Evolutionary conservation across 176 grass and related monocot genomes (phyloP).

Genomic region (Eleusine coracana): DNA sequence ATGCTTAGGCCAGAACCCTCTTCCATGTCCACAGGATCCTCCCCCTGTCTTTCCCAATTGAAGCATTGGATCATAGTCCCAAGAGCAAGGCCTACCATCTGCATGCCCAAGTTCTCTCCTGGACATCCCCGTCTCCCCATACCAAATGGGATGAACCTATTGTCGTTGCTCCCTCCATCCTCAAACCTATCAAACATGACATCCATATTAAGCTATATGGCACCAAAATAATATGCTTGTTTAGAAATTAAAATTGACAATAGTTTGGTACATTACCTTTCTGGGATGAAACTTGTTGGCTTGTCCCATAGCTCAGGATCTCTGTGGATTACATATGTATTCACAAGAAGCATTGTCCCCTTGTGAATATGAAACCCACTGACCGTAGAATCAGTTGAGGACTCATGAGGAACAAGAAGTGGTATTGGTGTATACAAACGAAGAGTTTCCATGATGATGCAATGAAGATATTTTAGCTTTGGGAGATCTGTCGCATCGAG

Average conservation of each 20-base stretch:
- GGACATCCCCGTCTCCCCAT: conserved; percentile 18
- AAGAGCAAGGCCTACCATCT: conserved; percentile 25
- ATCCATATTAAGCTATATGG: no score
- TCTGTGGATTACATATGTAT: not conserved
- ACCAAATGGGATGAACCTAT: conserved; percentile 22
- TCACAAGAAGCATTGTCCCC: conserved; percentile 4
- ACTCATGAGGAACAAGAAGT: not conserved
- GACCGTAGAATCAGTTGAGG: not conserved
- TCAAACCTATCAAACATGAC: not conserved
- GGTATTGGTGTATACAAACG: conserved; percentile 1
- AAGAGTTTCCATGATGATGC: conserved; percentile 18
- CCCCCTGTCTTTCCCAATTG: conserved; percentile 10
- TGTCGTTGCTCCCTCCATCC: not conserved
- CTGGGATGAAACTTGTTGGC: not conserved
- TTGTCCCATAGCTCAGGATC: not conserved
- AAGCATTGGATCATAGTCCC: conserved; percentile 31
- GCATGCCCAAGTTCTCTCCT: conserved; percentile 20
- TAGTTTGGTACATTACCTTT: not conserved
- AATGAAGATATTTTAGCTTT: not conserved
- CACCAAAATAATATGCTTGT: no score
- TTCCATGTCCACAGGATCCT: conserved; percentile 6
- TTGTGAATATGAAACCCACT: not conserved
- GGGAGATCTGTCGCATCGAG: conserved; percentile 1
- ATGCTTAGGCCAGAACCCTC: conserved; percentile 20
- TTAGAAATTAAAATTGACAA: no score